Conservation (phyloP, 345 rosid genomes). For the Bruguiera gymnorhiza region DNA sequence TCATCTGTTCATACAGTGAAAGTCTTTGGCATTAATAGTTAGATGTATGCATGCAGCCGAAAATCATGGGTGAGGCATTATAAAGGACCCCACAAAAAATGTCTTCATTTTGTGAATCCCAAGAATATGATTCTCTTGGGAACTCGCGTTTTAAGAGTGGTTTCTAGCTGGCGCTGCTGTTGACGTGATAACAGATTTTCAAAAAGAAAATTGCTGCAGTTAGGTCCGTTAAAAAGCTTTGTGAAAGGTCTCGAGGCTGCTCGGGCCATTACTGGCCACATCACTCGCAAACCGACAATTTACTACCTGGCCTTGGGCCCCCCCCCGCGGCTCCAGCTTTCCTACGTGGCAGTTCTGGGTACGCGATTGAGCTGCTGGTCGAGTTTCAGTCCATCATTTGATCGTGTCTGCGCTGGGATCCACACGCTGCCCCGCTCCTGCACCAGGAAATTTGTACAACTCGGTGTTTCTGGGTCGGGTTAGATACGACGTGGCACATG, state of each 20-base stretch:
- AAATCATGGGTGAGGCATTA: constrained; percentile 19
- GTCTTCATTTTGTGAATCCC: constrained; percentile 31
- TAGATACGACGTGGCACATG: no score
- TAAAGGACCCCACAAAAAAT: not conserved
- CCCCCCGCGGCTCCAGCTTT: not conserved
- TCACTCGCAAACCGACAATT: constrained; percentile 28
- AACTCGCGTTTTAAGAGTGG: constrained; percentile 34
- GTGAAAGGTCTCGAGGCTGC: not conserved
- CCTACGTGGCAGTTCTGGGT: constrained; percentile 11
- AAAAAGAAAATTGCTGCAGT: constrained; percentile 17
- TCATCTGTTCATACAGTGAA: no score
- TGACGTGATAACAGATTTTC: constrained; percentile 25
- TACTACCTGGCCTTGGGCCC: not conserved
- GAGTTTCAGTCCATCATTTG: not conserved
- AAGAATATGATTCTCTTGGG: constrained; percentile 34
- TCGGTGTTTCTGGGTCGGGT: no score
- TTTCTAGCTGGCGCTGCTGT: constrained; percentile 44
- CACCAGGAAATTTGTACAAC: no score
- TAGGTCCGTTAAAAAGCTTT: constrained; percentile 33
- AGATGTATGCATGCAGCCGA: constrained; percentile 24
- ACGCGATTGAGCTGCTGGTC: not conserved
- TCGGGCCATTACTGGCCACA: constrained; percentile 8
- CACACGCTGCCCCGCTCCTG: not conserved
- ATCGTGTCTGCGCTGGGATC: not conserved
- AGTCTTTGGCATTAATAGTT: no score